Evolutionary conservation across 1,284 basidiomycete species (phyloP), one percentile per base, ranked within the genome.

Genomic region (Marasmius oreades): DNA sequence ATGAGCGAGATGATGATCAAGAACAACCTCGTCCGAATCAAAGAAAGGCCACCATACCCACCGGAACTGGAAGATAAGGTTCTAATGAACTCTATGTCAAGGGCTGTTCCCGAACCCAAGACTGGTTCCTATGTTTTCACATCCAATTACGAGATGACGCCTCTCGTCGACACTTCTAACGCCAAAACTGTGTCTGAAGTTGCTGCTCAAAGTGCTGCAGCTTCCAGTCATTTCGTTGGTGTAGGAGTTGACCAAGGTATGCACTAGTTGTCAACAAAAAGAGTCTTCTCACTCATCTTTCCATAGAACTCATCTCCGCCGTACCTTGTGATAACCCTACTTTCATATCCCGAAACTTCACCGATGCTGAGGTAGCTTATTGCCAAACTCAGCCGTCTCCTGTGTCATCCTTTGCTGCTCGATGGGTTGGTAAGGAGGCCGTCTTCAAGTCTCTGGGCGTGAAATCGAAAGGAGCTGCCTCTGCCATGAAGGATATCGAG

Each of bases 351-450:
- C 88, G 93, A 62, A 99, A 99, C 80, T 99, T 98, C 73, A 98
- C 96, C 22, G 82, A 87, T 12, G 86, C 81, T 24, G 96, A 99
- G 77, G 83, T 90, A 64, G 75, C 80, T 14, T 98, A 98, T 79
- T 98, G 96, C 76, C 79, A 77, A 53, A 66, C 83, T n/a, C 94
- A 98, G 67, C 88, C 97, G 0, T 91, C 93, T 59, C 86, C 92
- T 18, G 74, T 82, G 1, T 90, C 96, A 3, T 98, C 95, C 8
- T 95, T 97, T 69, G 95, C 95, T 37, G 95, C 92, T 52, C 90
- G 95, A 62, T 99, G 97, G 95, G 92, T 87, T 48, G 95, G 94
- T 51, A 99, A 98, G 73, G 97, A 99, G 73, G 96, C 95, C 11
- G 91, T 95, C 53, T 98, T 99, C 87, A 99, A 99, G 77, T 92